Evolutionary conservation across 768 basidiomycete genomes (phyloP), one percentile per base, ranked within the genome.

Genomic region (Serendipita sp.): DNA sequence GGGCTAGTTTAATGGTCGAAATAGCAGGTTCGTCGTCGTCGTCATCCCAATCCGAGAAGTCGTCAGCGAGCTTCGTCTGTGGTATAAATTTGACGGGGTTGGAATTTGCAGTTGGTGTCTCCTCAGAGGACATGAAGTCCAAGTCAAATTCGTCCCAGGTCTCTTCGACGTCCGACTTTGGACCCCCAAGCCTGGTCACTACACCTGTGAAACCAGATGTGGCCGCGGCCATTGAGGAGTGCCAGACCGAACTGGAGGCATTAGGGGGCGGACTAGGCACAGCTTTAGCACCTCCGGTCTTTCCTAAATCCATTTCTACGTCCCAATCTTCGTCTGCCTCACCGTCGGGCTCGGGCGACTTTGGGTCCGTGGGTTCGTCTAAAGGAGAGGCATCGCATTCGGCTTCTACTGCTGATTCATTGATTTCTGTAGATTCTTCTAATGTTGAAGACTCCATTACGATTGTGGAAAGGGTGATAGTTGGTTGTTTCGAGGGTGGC

Each of bases 11-110:
- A 74, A 91, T 90, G 38, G 89, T 92, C 8, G 88, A 90, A 4
- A 88, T 81, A 47, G 88, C 88, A 71, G 89, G 88, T 38, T 88
- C 88, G 18, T 88, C 87, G 18, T 86, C 85, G 28, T 83, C 81
- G 66, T 73, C 74, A 2, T 47, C 58, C 53, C 63, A 45, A 34
- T 63, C 48, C 4, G 66, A 65, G 45, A 75, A 74, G 56, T 77
- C 78, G 45, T 81, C 74, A 37, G 74, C 74, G 16, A 78, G 73
- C 46, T 53, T 63, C 44, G 67, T 58, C 16, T 60, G 46, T 37
- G 38, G 18, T 24, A 24, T 24, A 24, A 24, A 24, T 24, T 24
- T 24, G n/a, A 24, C 35, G 64, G 82, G 75, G 1, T 86, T 83
- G 2, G 86, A 88, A 24, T 85, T 83, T 15, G 34, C 15, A n/a